phyloP scores from a whole-genome alignment of 163 green algal species.

The Smithsoniella earleae region DNA sequence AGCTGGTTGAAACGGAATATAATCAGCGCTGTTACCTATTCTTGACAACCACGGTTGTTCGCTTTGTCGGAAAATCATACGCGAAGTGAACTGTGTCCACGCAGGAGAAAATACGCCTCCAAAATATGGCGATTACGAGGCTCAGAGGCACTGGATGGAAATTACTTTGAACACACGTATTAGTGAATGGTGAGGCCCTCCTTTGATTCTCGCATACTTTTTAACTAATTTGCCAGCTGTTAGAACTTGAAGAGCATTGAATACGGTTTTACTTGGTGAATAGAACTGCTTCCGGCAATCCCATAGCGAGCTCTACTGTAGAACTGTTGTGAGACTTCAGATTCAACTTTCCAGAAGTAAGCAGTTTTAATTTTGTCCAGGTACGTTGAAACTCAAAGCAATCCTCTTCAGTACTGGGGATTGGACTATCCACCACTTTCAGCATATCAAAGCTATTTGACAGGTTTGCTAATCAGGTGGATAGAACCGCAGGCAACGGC shows the following conservation, averaged over 20 bases:
- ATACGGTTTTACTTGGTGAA: conserved; percentile 22
- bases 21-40: not conserved
- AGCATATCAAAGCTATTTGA: conserved; percentile 84
- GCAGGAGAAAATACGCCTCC: conserved; percentile 52
- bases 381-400: conserved; percentile 68
- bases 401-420: conserved; percentile 85
- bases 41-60: not conserved
- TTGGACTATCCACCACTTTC: conserved; percentile 96
- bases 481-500: conserved; percentile 71
- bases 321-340: too few species aligned
- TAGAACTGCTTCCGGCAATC: conserved; percentile 44
- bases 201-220: not conserved
- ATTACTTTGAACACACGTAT: conserved; percentile 66
- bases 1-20: conserved; percentile 15
- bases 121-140: conserved; percentile 94
- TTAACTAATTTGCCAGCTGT: not conserved
- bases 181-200: conserved; percentile 58
- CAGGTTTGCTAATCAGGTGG: conserved; percentile 52
- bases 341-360: too few species aligned
- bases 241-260: too few species aligned
- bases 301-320: too few species aligned
- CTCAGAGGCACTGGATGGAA: conserved; percentile 99
- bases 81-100: not conserved
- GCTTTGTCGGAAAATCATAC: not conserved
- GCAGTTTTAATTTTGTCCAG: too few species aligned